Evolutionary conservation across 257 asterid genomes (phyloP).

Genomic region (Leonotis leonurus): DNA sequence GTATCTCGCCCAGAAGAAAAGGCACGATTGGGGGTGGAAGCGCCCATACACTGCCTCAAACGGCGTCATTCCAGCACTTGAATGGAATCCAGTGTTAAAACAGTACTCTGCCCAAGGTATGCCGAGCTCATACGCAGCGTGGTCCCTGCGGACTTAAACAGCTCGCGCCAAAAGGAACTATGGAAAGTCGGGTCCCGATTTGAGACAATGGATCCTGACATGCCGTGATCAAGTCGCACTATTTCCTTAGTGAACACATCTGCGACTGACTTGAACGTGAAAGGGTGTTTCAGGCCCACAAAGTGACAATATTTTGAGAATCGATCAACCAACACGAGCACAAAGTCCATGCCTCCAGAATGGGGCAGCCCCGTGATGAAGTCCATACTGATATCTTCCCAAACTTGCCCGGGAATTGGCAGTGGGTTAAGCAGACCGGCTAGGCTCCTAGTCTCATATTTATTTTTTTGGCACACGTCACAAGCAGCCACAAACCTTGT

Average conservation of each 20-base stretch:
- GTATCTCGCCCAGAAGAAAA: background rate
- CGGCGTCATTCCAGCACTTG: background rate
- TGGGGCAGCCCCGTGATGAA: background rate
- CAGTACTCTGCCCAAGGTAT: background rate
- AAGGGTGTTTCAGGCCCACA: no score
- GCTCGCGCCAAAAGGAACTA: background rate
- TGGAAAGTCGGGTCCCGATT: background rate
- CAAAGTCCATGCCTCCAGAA: background rate
- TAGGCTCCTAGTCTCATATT: background rate
- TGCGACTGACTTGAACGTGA: no score
- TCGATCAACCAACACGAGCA: background rate
- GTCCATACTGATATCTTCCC: background rate
- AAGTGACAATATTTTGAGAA: background rate
- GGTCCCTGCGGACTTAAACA: background rate
- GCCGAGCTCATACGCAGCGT: background rate
- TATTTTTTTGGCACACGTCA: background rate
- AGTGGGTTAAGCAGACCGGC: background rate
- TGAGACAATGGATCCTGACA: no score
- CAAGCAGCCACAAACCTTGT: background rate
- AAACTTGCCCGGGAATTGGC: background rate
- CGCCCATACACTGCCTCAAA: background rate
- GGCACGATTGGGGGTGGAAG: background rate
- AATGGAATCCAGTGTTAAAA: background rate
- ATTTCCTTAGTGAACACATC: no score
- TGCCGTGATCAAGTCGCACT: no score